These are phyloP conservation scores for Hymenoscyphus scutula DNA, from an alignment of 2,329 filamentous ascomycete species.

Conservation along the genomic window DNA sequence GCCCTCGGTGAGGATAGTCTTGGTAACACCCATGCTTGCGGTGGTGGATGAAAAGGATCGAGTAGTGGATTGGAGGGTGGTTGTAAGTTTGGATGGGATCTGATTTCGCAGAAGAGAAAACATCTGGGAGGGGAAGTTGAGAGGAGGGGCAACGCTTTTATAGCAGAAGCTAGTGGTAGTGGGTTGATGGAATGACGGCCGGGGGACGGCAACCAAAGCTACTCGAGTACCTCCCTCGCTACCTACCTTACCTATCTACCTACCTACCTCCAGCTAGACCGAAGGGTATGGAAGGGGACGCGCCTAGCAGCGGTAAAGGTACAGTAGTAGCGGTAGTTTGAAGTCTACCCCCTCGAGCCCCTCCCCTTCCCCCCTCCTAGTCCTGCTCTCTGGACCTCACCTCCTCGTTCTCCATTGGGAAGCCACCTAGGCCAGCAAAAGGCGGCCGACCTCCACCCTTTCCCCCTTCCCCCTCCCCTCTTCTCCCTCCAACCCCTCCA, in stretches of 20 bases:
- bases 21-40: conserved; percentile 67
- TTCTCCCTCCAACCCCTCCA: background rate
- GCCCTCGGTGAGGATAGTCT: conserved; percentile 62
- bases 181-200: background rate
- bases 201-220: background rate
- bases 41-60: conserved; percentile 32
- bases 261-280: too few relatives aligned
- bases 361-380: too few relatives aligned
- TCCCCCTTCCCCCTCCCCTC: background rate
- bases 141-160: conserved; percentile 3
- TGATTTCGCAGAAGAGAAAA: conserved; percentile 13
- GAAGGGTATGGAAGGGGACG: too few relatives aligned
- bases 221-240: too few relatives aligned
- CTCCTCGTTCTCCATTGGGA: too few relatives aligned
- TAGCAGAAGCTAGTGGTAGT: background rate
- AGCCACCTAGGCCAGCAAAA: too few relatives aligned
- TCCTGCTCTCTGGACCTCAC: too few relatives aligned
- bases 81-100: conserved; percentile 10
- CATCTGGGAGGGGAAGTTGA: conserved; percentile 10
- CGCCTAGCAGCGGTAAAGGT: too few relatives aligned
- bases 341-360: too few relatives aligned
- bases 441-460: background rate
- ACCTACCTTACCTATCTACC: too few relatives aligned
- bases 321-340: too few relatives aligned
- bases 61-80: conserved; percentile 9